phyloP scores from a whole-genome alignment of 805 yeast species.

The Starmerella bombicola region DNA sequence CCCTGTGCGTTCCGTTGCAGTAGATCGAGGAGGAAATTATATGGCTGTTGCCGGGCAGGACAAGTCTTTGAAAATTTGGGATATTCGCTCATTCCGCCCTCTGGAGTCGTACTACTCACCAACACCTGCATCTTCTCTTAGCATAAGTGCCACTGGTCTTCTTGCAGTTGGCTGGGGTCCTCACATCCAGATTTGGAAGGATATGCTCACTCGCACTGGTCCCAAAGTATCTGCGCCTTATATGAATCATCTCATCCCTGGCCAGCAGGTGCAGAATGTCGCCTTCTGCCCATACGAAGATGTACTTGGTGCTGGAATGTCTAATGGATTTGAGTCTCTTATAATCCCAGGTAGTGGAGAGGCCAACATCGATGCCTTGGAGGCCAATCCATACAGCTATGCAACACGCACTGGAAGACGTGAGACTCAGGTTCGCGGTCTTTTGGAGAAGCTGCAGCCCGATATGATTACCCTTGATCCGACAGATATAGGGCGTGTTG shows the following conservation, averaged over 20 bases:
- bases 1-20: conserved; percentile 70
- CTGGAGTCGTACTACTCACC: conserved; percentile 63
- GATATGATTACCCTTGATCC: conserved; percentile 92
- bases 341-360: conserved; percentile 96
- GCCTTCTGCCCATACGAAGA: conserved; percentile 91
- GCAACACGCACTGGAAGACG: conserved; percentile 90
- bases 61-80: conserved; percentile 80
- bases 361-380: conserved; percentile 91
- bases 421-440: conserved; percentile 73
- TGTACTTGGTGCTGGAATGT: conserved; percentile 82
- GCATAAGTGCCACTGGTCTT: conserved; percentile 77
- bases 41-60: conserved; percentile 92
- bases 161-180: conserved; percentile 92
- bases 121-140: conserved; percentile 70
- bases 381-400: conserved; percentile 81
- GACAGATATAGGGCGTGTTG: conserved; percentile 69
- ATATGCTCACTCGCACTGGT: conserved; percentile 40
- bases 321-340: conserved; percentile 63
- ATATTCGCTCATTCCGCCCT: conserved; percentile 69
- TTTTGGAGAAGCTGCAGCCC: conserved; percentile 78
- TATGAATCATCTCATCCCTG: conserved; percentile 78
- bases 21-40: conserved; percentile 83
- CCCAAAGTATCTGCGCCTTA: conserved; percentile 70
- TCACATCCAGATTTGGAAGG: conserved; percentile 90
- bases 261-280: conserved; percentile 54